Percentiles rank a stretch among this genome's conserved stretches.
Evolutionary conservation across 768 basidiomycete species (phyloP).

Genomic region (Glaciozyma antarctica): DNA sequence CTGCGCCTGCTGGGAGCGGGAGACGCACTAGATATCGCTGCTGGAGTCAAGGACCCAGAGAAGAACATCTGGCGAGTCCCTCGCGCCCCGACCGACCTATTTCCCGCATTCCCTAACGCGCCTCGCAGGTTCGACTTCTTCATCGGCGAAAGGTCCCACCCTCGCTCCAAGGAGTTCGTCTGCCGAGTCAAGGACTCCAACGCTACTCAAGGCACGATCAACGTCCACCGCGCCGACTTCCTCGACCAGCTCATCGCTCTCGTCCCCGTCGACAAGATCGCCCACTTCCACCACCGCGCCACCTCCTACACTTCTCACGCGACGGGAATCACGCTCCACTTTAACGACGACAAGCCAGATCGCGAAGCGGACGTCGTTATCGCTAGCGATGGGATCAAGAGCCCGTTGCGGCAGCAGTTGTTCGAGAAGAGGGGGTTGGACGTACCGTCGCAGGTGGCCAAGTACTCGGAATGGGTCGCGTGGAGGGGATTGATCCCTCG

Average conservation of each 20-base stretch:
- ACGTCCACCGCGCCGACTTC: slow-evolving; percentile 1
- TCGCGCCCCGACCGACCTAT: background rate
- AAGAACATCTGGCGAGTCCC: background rate
- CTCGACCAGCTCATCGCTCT: slow-evolving; percentile 2
- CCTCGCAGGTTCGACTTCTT: slow-evolving; percentile 2
- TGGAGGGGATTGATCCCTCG: slow-evolving; percentile 26
- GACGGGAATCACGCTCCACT: background rate
- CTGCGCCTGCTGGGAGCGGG: background rate
- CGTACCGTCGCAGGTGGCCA: slow-evolving; percentile 8
- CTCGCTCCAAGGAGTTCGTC: background rate
- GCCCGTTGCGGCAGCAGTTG: background rate
- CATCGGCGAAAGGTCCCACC: background rate
- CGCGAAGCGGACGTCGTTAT: slow-evolving; percentile 1
- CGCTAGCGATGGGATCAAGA: slow-evolving; percentile 4
- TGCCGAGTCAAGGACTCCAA: background rate
- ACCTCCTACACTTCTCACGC: background rate
- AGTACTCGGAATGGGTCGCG: slow-evolving; percentile 30
- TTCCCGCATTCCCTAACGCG: background rate
- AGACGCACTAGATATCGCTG: background rate
- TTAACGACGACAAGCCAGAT: background rate
- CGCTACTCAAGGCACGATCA: background rate
- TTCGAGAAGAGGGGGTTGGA: slow-evolving; percentile 18
- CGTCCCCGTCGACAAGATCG: background rate
- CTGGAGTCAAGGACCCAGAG: background rate
- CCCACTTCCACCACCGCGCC: background rate